These are phyloP conservation scores for Dactylellina leptospora DNA, from an alignment of 2,329 filamentous ascomycete species.

Conservation along the genomic window DNA sequence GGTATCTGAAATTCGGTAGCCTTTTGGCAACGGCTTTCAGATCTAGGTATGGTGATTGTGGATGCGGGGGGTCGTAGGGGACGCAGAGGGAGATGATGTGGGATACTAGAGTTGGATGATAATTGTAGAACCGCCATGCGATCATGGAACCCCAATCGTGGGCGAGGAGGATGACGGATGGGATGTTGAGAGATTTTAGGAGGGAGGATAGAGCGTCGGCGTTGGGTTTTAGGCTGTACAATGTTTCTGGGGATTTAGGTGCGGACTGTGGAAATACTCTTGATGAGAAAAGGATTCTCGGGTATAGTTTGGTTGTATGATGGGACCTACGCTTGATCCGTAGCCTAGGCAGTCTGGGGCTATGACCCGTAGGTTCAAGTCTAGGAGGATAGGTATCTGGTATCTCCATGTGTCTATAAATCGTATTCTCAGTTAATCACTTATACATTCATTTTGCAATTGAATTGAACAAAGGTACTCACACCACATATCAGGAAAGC, in stretches of 20 bases:
- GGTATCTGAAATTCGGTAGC: slow-evolving; percentile 67
- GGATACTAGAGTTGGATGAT: slow-evolving; percentile 75
- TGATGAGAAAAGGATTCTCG: not conserved
- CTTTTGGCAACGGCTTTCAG: slow-evolving; percentile 60
- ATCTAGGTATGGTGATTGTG: slow-evolving; percentile 63
- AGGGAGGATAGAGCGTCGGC: slow-evolving; percentile 79
- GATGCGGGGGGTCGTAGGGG: slow-evolving; percentile 70
- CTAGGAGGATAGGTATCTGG: slow-evolving; percentile 80
- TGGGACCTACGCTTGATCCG: slow-evolving; percentile 70
- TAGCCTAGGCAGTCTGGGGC: slow-evolving; percentile 89
- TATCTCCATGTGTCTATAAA: slow-evolving; percentile 77
- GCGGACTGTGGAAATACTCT: slow-evolving; percentile 59
- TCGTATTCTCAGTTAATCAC: not conserved
- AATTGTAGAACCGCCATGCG: slow-evolving; percentile 77
- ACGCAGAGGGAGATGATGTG: slow-evolving; percentile 84
- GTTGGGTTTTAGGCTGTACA: slow-evolving; percentile 77
- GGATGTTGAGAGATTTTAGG: slow-evolving; percentile 67
- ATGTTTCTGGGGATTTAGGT: slow-evolving; percentile 66
- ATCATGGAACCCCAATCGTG: slow-evolving; percentile 89
- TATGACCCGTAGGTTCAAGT: slow-evolving; percentile 79
- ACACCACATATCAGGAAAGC: slow-evolving; percentile 58
- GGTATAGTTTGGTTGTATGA: not conserved
- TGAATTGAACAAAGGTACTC: slow-evolving; percentile 6
- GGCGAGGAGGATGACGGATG: slow-evolving; percentile 79
- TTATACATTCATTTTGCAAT: slow-evolving; percentile 1